A percentile compares a stretch with the other conserved stretches of the same genome.
Evolutionary conservation across 106 monocot genomes (phyloP).

Genomic region (Acorus gramineus): DNA sequence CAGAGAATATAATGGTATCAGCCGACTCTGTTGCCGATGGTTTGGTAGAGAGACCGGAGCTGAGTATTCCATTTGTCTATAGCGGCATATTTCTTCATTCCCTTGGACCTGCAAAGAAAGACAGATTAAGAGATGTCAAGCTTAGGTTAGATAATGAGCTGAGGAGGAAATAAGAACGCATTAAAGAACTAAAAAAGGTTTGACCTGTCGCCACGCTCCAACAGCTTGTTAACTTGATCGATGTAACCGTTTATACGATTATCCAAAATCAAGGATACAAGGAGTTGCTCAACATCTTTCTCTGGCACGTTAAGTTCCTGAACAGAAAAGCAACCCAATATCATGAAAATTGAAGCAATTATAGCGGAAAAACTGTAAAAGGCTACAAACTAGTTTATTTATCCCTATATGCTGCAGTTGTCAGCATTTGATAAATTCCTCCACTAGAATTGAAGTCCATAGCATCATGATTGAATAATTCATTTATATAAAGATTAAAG

Average conservation of each 20-base stretch:
- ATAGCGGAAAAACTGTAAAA: too few relatives aligned
- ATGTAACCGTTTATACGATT: conserved; percentile 89
- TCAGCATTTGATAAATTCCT: too few relatives aligned
- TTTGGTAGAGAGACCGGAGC: conserved; percentile 71
- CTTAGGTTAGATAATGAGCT: too few relatives aligned
- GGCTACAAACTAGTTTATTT: too few relatives aligned
- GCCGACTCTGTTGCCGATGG: conserved; percentile 65
- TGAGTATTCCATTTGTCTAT: conserved; percentile 98
- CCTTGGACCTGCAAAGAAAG: conserved; percentile 55
- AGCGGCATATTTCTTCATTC: conserved; percentile 82
- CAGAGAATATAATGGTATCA: neutral
- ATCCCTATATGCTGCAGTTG: too few relatives aligned
- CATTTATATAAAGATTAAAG: too few relatives aligned
- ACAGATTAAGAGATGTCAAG: too few relatives aligned
- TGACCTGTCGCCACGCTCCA: conserved; percentile 90
- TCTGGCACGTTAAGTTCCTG: conserved; percentile 98
- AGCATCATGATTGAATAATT: too few relatives aligned
- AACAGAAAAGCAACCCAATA: neutral
- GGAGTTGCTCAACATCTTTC: conserved; percentile 93
- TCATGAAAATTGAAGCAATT: too few relatives aligned
- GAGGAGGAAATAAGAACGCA: neutral
- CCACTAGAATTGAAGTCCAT: too few relatives aligned
- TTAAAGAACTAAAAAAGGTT: neutral
- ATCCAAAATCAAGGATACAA: conserved; percentile 94
- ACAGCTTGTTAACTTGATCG: conserved; percentile 90